Conservation (phyloP, 768 basidiomycete genomes). For the Russula earlei region DNA sequence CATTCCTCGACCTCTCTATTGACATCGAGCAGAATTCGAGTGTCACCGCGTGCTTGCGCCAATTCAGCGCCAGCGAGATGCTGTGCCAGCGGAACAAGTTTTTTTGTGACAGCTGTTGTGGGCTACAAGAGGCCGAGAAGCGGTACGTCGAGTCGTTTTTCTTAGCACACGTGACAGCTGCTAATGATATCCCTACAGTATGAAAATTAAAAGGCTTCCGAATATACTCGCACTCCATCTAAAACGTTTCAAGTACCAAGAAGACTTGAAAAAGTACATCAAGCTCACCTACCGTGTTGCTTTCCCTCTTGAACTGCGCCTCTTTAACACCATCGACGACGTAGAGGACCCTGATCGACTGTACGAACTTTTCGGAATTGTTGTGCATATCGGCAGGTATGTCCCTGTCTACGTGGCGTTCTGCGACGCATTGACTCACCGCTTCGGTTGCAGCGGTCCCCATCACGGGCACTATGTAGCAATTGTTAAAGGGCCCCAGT, state of each 20-base stretch:
- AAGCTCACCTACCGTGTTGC: constrained; percentile 96
- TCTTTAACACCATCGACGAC: constrained; percentile 97
- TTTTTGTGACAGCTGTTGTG: constrained; percentile 95
- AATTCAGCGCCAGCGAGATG: constrained; percentile 98
- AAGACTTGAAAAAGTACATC: constrained; percentile 81
- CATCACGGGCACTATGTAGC: constrained; percentile 98
- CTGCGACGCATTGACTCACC: constrained; percentile 4
- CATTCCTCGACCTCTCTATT: constrained; percentile 96
- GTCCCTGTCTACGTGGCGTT: constrained; percentile 23
- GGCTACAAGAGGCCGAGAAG: constrained; percentile 96
- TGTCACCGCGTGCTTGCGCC: constrained; percentile 88
- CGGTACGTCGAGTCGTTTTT: constrained; percentile 42
- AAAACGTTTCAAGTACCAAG: constrained; percentile 98
- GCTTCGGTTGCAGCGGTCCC: constrained; percentile 58
- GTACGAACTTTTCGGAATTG: constrained; percentile 92
- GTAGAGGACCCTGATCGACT: constrained; percentile 83
- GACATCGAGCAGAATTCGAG: constrained; percentile 98
- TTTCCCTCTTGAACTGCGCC: constrained; percentile 86
- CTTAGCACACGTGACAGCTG: background rate
- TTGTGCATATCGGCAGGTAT: constrained; percentile 98
- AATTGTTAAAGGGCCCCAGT: constrained; percentile 72
- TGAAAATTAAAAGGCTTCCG: constrained; percentile 97
- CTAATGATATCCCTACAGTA: constrained; percentile 38
- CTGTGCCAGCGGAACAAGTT: constrained; percentile 97
- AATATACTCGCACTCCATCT: constrained; percentile 93